Evolutionary conservation across 192 early-diverging fungal genomes (phyloP).

Genomic region (Funneliformis geosporum): DNA sequence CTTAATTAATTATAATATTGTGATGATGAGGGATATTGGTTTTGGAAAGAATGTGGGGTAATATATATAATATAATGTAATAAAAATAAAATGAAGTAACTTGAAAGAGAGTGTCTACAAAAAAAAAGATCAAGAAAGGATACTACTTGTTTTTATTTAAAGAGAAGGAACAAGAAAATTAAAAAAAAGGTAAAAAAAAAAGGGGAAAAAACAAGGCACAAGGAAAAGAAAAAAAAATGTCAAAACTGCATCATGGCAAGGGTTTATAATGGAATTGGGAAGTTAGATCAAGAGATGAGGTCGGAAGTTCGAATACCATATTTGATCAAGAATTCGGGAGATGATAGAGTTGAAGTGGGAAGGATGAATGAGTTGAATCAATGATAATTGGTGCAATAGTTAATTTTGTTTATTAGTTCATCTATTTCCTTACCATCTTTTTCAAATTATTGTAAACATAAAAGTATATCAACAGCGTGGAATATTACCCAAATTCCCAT

Average conservation of each 20-base stretch:
- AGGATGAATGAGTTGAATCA: not conserved
- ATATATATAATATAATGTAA: not conserved
- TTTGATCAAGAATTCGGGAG: conserved; percentile 5
- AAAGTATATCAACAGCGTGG: not conserved
- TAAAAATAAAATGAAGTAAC: not conserved
- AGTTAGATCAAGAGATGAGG: not conserved
- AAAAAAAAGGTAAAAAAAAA: not conserved
- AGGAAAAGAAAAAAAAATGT: not conserved
- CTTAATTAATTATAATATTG: not conserved
- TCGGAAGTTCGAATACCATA: conserved; percentile 19
- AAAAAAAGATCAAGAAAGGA: not conserved
- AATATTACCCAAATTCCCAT: not conserved
- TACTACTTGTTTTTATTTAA: not conserved
- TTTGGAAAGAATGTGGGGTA: conserved; percentile 21
- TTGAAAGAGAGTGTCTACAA: not conserved
- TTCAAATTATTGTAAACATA: not conserved
- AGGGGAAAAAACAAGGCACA: conserved; percentile 12
- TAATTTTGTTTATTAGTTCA: not conserved
- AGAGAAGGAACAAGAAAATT: not conserved
- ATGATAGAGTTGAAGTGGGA: conserved; percentile 4
- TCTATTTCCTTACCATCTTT: not conserved
- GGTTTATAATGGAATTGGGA: conserved; percentile 16
- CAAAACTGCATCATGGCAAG: not conserved
- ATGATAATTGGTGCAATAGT: not conserved
- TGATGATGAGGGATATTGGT: not conserved